Evolutionary conservation across 306 rosid species (phyloP).

Genomic region (Glycyrrhiza uralensis): DNA sequence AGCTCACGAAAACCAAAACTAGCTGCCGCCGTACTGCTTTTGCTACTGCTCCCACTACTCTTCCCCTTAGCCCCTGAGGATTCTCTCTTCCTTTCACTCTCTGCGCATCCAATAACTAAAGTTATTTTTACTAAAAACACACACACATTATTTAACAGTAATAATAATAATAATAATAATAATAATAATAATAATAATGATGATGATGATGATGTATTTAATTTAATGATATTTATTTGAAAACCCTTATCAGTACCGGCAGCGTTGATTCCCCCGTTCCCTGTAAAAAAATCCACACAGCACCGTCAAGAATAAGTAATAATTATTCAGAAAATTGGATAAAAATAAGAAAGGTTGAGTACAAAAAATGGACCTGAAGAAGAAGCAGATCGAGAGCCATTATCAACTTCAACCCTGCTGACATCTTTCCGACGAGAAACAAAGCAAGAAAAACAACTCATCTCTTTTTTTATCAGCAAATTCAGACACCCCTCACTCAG

Average conservation of each 20-base stretch:
- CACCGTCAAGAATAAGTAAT: not conserved
- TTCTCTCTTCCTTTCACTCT: conserved; percentile 38
- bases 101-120: conserved; percentile 12
- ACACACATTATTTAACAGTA: not conserved
- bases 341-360: no score
- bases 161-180: not conserved
- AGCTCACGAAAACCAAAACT: conserved; percentile 71
- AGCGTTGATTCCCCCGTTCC: conserved; percentile 39
- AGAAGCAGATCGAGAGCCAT: conserved; percentile 33
- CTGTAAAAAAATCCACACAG: conserved; percentile 33
- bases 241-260: conserved; percentile 30
- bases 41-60: conserved; percentile 17
- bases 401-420: conserved; percentile 40
- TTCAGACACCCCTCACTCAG: not conserved
- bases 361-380: conserved; percentile 13
- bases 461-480: not conserved
- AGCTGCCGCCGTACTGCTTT: conserved; percentile 34
- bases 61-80: conserved; percentile 21
- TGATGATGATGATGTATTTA: no score
- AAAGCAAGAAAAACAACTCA: conserved; percentile 46
- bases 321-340: not conserved
- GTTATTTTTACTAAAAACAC: not conserved
- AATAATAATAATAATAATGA: not conserved
- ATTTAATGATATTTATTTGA: not conserved
- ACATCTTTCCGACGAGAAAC: conserved; percentile 39